Evolutionary conservation across 441 rosid genomes (phyloP).

Genomic region (Mallotus japonicus): DNA sequence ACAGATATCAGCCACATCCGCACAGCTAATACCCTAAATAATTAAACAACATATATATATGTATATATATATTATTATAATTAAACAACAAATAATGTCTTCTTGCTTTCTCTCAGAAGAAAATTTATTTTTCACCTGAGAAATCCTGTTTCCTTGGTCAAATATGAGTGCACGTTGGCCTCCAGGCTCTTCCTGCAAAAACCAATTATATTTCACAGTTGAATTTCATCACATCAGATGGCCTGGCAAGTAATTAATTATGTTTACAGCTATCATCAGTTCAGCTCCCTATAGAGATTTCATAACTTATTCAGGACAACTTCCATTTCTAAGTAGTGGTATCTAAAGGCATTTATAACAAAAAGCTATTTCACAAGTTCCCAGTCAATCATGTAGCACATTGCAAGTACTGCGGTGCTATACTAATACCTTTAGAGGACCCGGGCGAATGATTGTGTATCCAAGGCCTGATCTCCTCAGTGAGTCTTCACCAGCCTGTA

Average conservation of each 20-base stretch:
- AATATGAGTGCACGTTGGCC: constrained; percentile 97
- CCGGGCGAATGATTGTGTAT: constrained; percentile 91
- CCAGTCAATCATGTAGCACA: too few species aligned
- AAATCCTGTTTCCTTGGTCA: constrained; percentile 92
- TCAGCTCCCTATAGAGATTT: neutral
- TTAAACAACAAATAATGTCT: too few species aligned
- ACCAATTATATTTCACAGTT: neutral
- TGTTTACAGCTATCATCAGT: neutral
- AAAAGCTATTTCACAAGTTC: too few species aligned
- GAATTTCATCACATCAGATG: neutral
- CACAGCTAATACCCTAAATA: constrained; percentile 81
- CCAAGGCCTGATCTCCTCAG: constrained; percentile 94
- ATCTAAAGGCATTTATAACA: neutral
- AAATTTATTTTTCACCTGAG: constrained; percentile 50
- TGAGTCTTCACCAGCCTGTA: constrained; percentile 92
- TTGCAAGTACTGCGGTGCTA: too few species aligned
- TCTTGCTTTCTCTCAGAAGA: neutral
- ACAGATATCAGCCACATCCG: constrained; percentile 94
- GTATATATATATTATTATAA: neutral
- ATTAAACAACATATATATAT: too few species aligned
- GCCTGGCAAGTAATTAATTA: neutral
- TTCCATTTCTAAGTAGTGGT: neutral
- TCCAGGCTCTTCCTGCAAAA: constrained; percentile 88
- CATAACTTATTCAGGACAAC: too few species aligned
- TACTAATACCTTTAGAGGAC: constrained; percentile 71